Evolutionary conservation across 1,139 yeast genomes (phyloP).

Genomic region (Neolecta irregularis): DNA sequence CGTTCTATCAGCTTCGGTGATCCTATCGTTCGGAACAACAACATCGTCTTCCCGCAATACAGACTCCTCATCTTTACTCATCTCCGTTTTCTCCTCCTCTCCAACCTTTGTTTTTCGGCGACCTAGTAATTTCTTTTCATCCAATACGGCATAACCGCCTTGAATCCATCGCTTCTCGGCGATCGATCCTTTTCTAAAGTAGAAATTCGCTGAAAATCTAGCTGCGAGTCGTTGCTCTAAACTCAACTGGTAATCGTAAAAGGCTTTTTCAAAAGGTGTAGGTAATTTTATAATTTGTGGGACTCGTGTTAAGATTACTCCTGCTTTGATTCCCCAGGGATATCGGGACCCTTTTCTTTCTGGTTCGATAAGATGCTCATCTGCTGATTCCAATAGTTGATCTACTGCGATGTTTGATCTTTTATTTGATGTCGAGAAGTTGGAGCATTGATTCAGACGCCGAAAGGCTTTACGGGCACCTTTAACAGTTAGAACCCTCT

Average conservation of each 20-base stretch:
- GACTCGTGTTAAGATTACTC: constrained; percentile 53
- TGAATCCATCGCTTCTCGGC: constrained; percentile 69
- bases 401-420: too few species aligned
- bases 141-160: constrained; percentile 65
- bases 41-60: constrained; percentile 29
- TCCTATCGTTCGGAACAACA: constrained; percentile 53
- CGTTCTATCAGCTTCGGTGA: constrained; percentile 56
- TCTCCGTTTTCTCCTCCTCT: constrained; percentile 30
- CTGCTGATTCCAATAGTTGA: too few species aligned
- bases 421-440: too few species aligned
- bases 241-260: constrained; percentile 70
- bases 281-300: constrained; percentile 75
- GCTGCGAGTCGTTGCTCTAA: constrained; percentile 85
- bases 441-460: too few species aligned
- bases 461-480: too few species aligned
- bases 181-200: constrained; percentile 78
- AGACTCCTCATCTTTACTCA: constrained; percentile 25
- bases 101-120: constrained; percentile 54
- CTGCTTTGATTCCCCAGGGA: too few species aligned
- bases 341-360: too few species aligned
- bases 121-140: too few species aligned
- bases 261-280: constrained; percentile 55
- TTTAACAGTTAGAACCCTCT: too few species aligned
- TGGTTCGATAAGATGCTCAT: too few species aligned
- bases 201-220: constrained; percentile 92